Conservation (phyloP, 2,329 filamentous ascomycete species). For the Fusarium keratoplasticum region DNA sequence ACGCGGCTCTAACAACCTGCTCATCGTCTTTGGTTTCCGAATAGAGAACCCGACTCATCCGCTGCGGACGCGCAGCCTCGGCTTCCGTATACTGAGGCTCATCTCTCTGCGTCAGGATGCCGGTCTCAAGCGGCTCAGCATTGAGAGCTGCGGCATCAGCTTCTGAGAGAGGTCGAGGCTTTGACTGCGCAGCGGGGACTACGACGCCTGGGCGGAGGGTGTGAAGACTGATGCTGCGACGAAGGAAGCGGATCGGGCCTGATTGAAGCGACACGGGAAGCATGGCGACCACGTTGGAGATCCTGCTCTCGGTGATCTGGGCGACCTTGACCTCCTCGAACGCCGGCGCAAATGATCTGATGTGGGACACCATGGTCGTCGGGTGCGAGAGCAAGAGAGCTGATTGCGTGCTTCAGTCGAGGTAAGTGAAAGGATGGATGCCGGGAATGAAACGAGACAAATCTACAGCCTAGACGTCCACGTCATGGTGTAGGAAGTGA, state of each 20-base stretch:
- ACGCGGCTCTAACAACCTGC: conserved; percentile 41
- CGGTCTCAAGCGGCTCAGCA: conserved; percentile 19
- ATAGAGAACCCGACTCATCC: conserved; percentile 43
- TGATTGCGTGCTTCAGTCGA: background rate
- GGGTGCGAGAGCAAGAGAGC: background rate
- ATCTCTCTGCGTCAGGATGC: conserved; percentile 23
- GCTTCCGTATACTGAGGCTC: conserved; percentile 7
- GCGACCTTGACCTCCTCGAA: conserved; percentile 48
- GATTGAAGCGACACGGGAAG: conserved; percentile 65
- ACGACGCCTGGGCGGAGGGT: conserved; percentile 33
- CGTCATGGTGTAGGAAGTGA: conserved; percentile 22
- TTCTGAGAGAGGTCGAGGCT: conserved; percentile 38
- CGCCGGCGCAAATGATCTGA: conserved; percentile 32
- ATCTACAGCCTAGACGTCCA: conserved; percentile 7
- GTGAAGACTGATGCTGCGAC: conserved; percentile 52
- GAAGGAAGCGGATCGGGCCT: conserved; percentile 62
- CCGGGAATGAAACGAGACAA: background rate
- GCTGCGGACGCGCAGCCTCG: conserved; percentile 17
- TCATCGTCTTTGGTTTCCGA: conserved; percentile 38
- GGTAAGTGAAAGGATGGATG: background rate
- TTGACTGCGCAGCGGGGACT: conserved; percentile 21
- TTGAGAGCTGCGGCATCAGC: conserved; percentile 22
- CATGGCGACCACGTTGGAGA: conserved; percentile 64
- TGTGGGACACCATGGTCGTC: conserved; percentile 30
- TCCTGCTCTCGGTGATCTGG: conserved; percentile 48